These are phyloP conservation scores for Cladophialophora chaetospira DNA, from an alignment of 2,329 filamentous ascomycete species.

Conservation along the genomic window DNA sequence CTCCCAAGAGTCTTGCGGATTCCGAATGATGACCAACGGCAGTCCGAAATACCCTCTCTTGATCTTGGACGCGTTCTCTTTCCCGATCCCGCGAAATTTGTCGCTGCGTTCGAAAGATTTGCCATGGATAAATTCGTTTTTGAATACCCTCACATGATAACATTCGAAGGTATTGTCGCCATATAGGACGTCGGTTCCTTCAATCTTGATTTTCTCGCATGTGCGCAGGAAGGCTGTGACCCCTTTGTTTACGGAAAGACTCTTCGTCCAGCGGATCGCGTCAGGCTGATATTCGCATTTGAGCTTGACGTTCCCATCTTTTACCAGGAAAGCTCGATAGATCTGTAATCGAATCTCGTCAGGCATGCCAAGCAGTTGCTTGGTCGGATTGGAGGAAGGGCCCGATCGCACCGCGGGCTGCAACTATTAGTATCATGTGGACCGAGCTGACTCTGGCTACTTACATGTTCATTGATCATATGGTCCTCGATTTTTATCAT, in stretches of 20 bases:
- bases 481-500: background rate
- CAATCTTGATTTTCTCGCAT: background rate
- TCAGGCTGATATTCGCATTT: background rate
- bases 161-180: constrained; percentile 5
- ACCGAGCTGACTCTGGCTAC: background rate
- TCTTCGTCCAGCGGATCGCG: background rate
- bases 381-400: background rate
- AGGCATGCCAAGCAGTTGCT: background rate
- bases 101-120: background rate
- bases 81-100: background rate
- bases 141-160: background rate
- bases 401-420: background rate
- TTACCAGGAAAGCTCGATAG: background rate
- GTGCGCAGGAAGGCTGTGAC: background rate
- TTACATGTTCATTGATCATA: background rate
- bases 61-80: background rate
- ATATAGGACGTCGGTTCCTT: constrained; percentile 1
- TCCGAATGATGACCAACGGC: background rate
- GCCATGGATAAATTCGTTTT: background rate
- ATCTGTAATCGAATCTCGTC: background rate
- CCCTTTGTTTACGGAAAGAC: background rate
- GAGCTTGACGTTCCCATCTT: background rate
- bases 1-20: background rate
- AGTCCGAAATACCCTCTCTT: background rate
- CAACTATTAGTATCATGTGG: background rate